These are phyloP conservation scores for Encephalitozoon cuniculi DNA, from an alignment of 371 early-diverging fungal species.

Conservation along the genomic window DNA sequence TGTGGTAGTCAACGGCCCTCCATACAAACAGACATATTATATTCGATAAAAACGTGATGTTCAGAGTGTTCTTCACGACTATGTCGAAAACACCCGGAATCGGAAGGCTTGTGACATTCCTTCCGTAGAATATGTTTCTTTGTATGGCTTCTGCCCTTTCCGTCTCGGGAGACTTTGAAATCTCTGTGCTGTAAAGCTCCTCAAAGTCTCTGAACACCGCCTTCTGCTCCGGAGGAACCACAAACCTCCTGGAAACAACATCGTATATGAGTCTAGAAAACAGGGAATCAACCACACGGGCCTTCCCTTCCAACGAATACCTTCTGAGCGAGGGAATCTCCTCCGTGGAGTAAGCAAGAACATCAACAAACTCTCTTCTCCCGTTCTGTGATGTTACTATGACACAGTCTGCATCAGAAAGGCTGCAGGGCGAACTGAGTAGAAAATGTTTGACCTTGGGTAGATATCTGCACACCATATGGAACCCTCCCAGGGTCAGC, in stretches of 20 bases:
- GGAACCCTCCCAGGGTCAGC: conserved; percentile 44
- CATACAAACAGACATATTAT: conserved; percentile 48
- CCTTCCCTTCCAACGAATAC: not conserved
- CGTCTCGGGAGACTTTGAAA: not conserved
- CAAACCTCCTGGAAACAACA: conserved; percentile 2
- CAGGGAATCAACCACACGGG: conserved; percentile 4
- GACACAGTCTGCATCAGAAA: conserved; percentile 30
- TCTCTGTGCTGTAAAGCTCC: not conserved
- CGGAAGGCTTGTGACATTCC: conserved; percentile 36
- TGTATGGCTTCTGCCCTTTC: conserved; percentile 32
- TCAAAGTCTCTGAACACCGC: not conserved
- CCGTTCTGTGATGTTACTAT: conserved; percentile 21
- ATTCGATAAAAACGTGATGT: conserved; percentile 41
- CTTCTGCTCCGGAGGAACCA: not conserved
- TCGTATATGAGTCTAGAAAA: conserved; percentile 30
- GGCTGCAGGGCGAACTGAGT: conserved; percentile 13
- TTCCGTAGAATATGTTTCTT: conserved; percentile 55
- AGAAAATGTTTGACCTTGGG: conserved; percentile 17
- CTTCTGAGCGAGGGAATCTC: conserved; percentile 1
- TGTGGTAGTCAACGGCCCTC: conserved; percentile 44
- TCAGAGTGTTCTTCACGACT: conserved; percentile 25
- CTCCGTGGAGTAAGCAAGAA: not conserved
- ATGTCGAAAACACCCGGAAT: conserved; percentile 7
- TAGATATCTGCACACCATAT: conserved; percentile 40
- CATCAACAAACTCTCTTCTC: conserved; percentile 17